Evolutionary conservation across 2,329 filamentous ascomycete genomes (phyloP), one percentile per base, ranked within the genome.

Genomic region (Cordyceps cicadae): DNA sequence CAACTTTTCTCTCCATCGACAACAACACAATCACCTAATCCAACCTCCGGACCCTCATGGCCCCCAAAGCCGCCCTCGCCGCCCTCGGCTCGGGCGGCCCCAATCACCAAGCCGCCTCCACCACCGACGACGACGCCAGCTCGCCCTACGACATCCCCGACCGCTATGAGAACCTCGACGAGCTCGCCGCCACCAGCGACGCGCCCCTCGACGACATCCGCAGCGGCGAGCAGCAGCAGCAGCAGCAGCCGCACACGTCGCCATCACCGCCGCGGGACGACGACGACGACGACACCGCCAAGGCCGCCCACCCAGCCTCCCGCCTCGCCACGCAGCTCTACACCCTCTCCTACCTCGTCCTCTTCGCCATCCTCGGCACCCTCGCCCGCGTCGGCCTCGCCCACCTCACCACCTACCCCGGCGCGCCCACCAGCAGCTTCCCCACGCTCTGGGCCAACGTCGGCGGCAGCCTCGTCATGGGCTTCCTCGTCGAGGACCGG

Each of bases 361-460:
- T 97, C 69, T 97, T 96, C 74, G 86, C 92, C 19, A 81, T 97
- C 19, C 74, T 93, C 45, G 93, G 93, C 41, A 94, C 92, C 0
- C 81, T 97, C 29, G 89, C 91, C 0, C 84, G 93, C 12, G 76
- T 97, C 0, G 92, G 92, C 4, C 75, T 96, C 8, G 85, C 92
- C 69, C 87, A 87, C 52, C 75, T 97, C 56, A 94, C 91, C 0
- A 84, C 81, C 60, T 97, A 96, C 70, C 86, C 88, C 1, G 88
- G 87, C 24, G 84, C 89, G 0, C 91, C 92, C 0, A 77, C 94
- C 24, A 9, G 34, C 34, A 77, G 84, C 5, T 92, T 90, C 60
- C 82, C 85, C 55, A 86, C 89, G 2, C 74, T 96, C 24, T 97
- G 93, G 93, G 87, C 92, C 63, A 97, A 97, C 68, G 87, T 96